Percentiles rank a stretch among this genome's conserved stretches.
phyloP scores from a whole-genome alignment of 1,284 basidiomycete genomes.

The Rhodotorula sp. region DNA sequence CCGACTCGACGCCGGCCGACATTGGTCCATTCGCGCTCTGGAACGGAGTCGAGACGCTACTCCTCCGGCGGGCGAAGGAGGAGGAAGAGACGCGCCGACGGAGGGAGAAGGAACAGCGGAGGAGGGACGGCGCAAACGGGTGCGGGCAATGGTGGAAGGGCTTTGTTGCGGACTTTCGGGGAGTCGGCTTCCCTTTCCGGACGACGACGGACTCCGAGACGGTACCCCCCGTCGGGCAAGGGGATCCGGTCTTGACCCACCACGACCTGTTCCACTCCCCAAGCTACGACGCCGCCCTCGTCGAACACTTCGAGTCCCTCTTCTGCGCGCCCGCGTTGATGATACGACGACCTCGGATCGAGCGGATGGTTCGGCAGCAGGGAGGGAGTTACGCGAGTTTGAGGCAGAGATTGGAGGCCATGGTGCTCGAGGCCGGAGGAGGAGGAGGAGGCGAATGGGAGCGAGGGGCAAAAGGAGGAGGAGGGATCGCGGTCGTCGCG shows the following conservation, averaged over 20 bases:
- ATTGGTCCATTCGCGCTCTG: neutral
- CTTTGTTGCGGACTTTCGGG: too few relatives aligned
- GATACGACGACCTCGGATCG: neutral
- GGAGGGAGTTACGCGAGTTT: slow-evolving; percentile 10
- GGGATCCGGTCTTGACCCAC: neutral
- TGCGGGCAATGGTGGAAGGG: neutral
- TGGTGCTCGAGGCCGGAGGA: neutral
- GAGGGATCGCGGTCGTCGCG: neutral
- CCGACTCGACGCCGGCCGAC: neutral
- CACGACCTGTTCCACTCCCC: slow-evolving; percentile 22
- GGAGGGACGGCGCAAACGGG: neutral
- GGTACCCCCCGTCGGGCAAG: too few relatives aligned
- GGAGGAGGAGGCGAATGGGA: neutral
- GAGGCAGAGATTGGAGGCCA: slow-evolving; percentile 2
- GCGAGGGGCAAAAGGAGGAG: neutral
- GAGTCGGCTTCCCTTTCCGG: too few relatives aligned
- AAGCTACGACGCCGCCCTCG: slow-evolving; percentile 1
- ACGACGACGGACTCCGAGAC: too few relatives aligned
- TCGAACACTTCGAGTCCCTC: neutral
- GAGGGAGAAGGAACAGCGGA: neutral
- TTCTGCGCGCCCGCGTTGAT: neutral
- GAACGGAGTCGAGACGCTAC: neutral
- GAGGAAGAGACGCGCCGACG: neutral
- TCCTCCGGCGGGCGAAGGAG: neutral
- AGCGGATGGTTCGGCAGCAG: neutral